Conservation (phyloP, 768 basidiomycete species). For the Phylloporus arenicola region DNA sequence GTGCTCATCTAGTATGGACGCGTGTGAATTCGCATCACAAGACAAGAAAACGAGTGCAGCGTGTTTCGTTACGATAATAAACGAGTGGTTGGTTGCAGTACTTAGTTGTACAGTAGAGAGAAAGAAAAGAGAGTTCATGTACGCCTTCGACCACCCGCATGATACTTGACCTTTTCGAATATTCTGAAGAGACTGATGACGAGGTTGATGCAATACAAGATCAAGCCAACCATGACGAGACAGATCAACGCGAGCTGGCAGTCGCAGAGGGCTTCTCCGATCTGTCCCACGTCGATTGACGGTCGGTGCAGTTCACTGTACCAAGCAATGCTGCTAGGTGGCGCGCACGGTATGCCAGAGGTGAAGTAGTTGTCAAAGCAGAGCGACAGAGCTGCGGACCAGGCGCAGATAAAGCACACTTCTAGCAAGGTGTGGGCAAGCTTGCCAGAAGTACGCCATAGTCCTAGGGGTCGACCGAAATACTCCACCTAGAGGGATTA, state of each 20-base stretch:
- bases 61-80: neutral
- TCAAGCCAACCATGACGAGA: slow-evolving; percentile 69
- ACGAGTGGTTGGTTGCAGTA: neutral
- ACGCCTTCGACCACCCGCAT: slow-evolving; percentile 34
- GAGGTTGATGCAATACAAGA: slow-evolving; percentile 80
- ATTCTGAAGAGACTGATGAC: slow-evolving; percentile 82
- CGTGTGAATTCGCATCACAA: slow-evolving; percentile 7
- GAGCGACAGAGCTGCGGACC: slow-evolving; percentile 85
- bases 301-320: slow-evolving; percentile 61
- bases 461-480: slow-evolving; percentile 85
- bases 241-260: slow-evolving; percentile 73
- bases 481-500: slow-evolving; percentile 67
- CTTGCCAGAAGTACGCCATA: slow-evolving; percentile 86
- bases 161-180: slow-evolving; percentile 85
- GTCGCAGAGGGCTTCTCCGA: slow-evolving; percentile 63
- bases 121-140: slow-evolving; percentile 2
- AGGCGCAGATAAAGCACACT: slow-evolving; percentile 88
- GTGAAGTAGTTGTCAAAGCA: slow-evolving; percentile 92
- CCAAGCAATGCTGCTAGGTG: slow-evolving; percentile 58
- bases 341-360: slow-evolving; percentile 72
- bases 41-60: neutral
- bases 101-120: slow-evolving; percentile 2
- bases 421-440: slow-evolving; percentile 83
- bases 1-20: slow-evolving; percentile 12
- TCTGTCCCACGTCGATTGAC: slow-evolving; percentile 32